A percentile compares a stretch with the other conserved stretches of the same genome.
phyloP scores from a whole-genome alignment of 2,329 filamentous ascomycete species.

The Coniochaeta sp. region DNA sequence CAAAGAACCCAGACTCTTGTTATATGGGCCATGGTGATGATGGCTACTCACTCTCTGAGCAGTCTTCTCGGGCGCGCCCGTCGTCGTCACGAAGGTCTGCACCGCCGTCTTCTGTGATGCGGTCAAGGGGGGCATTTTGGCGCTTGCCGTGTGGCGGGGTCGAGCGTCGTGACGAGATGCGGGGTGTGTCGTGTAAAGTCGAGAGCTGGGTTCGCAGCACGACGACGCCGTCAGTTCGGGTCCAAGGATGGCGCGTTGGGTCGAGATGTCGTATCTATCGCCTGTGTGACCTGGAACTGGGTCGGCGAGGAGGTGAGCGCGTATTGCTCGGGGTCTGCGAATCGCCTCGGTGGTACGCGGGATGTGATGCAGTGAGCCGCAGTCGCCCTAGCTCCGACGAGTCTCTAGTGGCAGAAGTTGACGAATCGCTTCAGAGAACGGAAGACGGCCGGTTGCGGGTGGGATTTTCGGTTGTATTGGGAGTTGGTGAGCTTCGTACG shows the following conservation, averaged over 20 bases:
- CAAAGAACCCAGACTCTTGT: background rate
- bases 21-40: background rate
- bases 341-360: background rate
- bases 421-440: background rate
- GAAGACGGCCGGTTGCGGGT: background rate
- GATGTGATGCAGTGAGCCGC: background rate
- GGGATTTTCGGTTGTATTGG: background rate
- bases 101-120: slow-evolving; percentile 29
- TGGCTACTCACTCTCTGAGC: slow-evolving; percentile 29
- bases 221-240: background rate
- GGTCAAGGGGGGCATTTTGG: slow-evolving; percentile 17
- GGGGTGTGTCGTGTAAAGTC: background rate
- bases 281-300: background rate
- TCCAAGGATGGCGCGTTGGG: background rate
- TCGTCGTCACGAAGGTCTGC: slow-evolving; percentile 33
- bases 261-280: background rate
- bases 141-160: background rate
- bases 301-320: background rate
- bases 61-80: slow-evolving; percentile 34
- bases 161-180: background rate
- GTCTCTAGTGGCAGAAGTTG: background rate
- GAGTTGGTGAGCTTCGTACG: background rate
- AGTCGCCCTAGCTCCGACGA: background rate
- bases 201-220: background rate
- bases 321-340: background rate